These are phyloP conservation scores for Arthrinium puccinioides DNA, from an alignment of 2,329 filamentous ascomycete species.

Conservation along the genomic window DNA sequence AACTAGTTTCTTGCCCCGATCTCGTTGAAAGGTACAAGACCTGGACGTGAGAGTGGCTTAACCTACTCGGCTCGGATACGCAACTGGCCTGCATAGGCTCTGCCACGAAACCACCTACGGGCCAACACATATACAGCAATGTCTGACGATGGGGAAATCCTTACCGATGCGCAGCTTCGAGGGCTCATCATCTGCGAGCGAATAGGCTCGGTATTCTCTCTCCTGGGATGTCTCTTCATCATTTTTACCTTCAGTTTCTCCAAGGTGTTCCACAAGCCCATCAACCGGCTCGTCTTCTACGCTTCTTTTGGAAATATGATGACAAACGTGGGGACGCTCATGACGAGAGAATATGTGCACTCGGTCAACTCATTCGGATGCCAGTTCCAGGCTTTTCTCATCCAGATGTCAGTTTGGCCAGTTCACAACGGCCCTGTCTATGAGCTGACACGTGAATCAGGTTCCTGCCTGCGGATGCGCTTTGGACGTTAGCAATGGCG, in stretches of 20 bases:
- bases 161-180: background rate
- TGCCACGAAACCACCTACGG: no score
- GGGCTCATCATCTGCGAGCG: conserved; percentile 56
- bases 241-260: conserved; percentile 64
- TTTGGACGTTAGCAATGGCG: conserved; percentile 78
- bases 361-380: conserved; percentile 45
- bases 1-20: no score
- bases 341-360: conserved; percentile 54
- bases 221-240: conserved; percentile 65
- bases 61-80: no score
- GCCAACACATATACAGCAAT: background rate
- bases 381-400: conserved; percentile 70
- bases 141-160: background rate
- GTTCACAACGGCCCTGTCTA: background rate
- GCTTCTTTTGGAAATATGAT: conserved; percentile 76
- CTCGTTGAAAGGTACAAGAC: no score
- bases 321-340: conserved; percentile 68
- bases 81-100: no score
- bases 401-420: conserved; percentile 61
- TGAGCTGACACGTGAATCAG: conserved; percentile 28
- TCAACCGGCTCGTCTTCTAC: conserved; percentile 79
- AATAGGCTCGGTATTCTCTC: conserved; percentile 60
- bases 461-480: conserved; percentile 70
- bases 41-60: no score
- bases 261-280: conserved; percentile 71